Evolutionary conservation across 2,329 filamentous ascomycete species (phyloP), one percentile per base, ranked within the genome.

Genomic region (Penicillium rolfsii): DNA sequence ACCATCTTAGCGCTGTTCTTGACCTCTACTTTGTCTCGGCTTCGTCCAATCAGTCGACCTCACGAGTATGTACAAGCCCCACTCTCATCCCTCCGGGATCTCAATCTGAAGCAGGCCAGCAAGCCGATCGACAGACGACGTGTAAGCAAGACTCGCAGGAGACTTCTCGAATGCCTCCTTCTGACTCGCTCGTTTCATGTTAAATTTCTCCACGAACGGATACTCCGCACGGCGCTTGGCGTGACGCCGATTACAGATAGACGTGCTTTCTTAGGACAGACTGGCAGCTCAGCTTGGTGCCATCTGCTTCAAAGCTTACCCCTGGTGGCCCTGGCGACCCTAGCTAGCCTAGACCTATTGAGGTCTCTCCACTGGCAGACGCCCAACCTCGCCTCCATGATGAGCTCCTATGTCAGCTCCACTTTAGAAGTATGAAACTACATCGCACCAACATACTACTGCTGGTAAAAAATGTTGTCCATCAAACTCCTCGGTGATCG

Each of bases 121-220:
- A 22, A 33, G 30, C 7, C 36, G 61, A 65, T 62, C 61, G 64
- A 59, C 61, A 64, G 61, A 58, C 33, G 59, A 61, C 58, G 61
- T 61, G 59, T 60, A 61, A 60, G 63, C 61, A 52, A 24, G 2
- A 6, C 6, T 16, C 4, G 40, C 61, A 57, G 58, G 46, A 33
- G 14, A 28, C 38, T 9, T 53, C 22, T 24, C 24, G 11, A 11
- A 8, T 26, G 52, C 53, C 22, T 26, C 57, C 52, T 35, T 24
- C 5, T 58, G 35, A 43, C 57, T 58, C 26, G 36, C 50, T 49
- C 43, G 62, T 64, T 59, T 61, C 56, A 61, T 43, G 16, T 58
- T 52, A 35, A 52, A 50, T 30, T 26, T 38, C 52, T 38, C 50
- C 35, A 41, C 57, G 30, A 41, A 59, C 33, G 28, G 46, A 46